A percentile compares a stretch with the other conserved stretches of the same genome.
Conservation (phyloP, 768 basidiomycete genomes). For the Pleurotus tuber-regium region DNA sequence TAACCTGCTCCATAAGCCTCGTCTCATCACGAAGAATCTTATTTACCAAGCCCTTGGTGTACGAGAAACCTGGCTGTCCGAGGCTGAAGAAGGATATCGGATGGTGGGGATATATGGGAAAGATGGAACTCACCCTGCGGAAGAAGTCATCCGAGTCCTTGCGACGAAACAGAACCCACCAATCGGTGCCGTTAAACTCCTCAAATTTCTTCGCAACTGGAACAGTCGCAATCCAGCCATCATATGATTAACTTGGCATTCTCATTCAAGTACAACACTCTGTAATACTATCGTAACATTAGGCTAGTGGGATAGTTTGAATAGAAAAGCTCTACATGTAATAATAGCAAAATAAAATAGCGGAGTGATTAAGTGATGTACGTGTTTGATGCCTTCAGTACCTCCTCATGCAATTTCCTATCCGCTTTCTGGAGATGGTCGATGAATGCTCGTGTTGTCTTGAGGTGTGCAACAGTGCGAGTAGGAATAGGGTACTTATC, state of each 20-base stretch:
- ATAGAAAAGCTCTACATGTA: background rate
- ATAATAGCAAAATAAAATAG: background rate
- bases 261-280: background rate
- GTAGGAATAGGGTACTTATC: constrained; percentile 19
- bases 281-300: constrained; percentile 2
- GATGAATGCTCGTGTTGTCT: constrained; percentile 14
- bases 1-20: background rate
- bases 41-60: background rate
- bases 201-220: constrained; percentile 6
- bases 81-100: background rate
- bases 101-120: background rate
- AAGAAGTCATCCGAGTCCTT: background rate
- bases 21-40: background rate
- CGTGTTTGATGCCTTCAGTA: background rate
- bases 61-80: background rate
- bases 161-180: background rate
- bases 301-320: too few relatives aligned
- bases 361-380: too few relatives aligned
- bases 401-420: background rate
- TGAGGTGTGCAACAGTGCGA: constrained; percentile 6
- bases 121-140: background rate
- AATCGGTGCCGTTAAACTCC: background rate
- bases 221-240: background rate
- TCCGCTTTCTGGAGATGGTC: constrained; percentile 14
- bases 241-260: background rate